These are phyloP conservation scores for Neoascochyta sp. DNA, from an alignment of 2,329 filamentous ascomycete species.

Conservation along the genomic window DNA sequence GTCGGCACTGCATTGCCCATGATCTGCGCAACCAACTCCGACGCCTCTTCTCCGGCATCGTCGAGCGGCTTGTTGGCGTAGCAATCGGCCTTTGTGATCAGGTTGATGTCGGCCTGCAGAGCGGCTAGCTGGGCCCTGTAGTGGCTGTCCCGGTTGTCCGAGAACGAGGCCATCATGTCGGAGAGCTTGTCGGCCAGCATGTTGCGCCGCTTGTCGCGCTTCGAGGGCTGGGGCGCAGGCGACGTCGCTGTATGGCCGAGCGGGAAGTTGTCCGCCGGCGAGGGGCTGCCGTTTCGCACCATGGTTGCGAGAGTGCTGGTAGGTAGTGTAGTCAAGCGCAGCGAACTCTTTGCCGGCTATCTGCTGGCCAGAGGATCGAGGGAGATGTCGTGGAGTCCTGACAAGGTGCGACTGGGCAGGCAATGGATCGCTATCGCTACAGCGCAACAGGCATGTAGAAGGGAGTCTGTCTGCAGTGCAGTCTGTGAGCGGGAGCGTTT, in stretches of 20 bases:
- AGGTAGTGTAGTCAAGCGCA: constrained; percentile 4
- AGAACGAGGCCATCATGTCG: constrained; percentile 72
- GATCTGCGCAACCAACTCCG: constrained; percentile 52
- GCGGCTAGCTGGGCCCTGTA: constrained; percentile 88
- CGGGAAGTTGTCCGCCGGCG: constrained; percentile 35
- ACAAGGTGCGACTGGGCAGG: background rate
- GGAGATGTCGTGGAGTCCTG: too few species aligned
- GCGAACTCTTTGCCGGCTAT: constrained; percentile 7
- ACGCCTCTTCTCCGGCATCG: constrained; percentile 62
- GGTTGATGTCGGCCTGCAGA: constrained; percentile 84
- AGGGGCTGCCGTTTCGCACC: constrained; percentile 39
- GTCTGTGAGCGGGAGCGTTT: constrained; percentile 1
- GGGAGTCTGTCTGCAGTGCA: constrained; percentile 1
- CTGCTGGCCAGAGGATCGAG: background rate
- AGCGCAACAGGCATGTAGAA: constrained; percentile 3
- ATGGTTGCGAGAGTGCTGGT: constrained; percentile 17
- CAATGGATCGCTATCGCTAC: constrained; percentile 4
- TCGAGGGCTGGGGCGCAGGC: constrained; percentile 59
- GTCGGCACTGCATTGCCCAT: constrained; percentile 41
- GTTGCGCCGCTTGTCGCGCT: constrained; percentile 86
- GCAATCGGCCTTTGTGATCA: constrained; percentile 80
- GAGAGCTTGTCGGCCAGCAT: constrained; percentile 75
- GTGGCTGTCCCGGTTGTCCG: constrained; percentile 73
- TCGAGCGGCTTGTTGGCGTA: constrained; percentile 69
- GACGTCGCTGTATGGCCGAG: constrained; percentile 40